These are phyloP conservation scores for Curvularia sp. DNA, from an alignment of 2,329 filamentous ascomycete species.

Conservation along the genomic window DNA sequence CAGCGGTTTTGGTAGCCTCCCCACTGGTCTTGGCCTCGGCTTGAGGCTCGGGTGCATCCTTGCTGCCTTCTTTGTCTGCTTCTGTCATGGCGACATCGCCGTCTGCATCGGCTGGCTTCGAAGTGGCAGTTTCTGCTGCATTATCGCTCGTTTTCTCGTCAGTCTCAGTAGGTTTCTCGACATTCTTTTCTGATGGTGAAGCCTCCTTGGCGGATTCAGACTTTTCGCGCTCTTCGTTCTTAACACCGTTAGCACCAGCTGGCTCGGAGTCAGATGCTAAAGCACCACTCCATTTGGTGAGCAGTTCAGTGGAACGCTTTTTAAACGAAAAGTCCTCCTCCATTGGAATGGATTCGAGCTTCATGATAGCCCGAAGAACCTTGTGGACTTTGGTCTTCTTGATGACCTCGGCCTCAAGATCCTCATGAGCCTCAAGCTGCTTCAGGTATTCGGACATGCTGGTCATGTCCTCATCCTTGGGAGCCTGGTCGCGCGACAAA, in stretches of 20 bases:
- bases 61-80: slow-evolving; percentile 28
- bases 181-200: slow-evolving; percentile 45
- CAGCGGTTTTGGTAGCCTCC: slow-evolving; percentile 17
- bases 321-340: slow-evolving; percentile 93
- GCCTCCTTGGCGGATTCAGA: slow-evolving; percentile 40
- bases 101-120: slow-evolving; percentile 31
- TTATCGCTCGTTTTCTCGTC: slow-evolving; percentile 29
- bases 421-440: slow-evolving; percentile 79
- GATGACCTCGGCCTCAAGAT: slow-evolving; percentile 89
- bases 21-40: slow-evolving; percentile 20
- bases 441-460: slow-evolving; percentile 77
- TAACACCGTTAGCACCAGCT: slow-evolving; percentile 44
- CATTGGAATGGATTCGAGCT: slow-evolving; percentile 76
- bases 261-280: slow-evolving; percentile 55
- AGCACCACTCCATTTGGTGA: slow-evolving; percentile 89
- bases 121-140: slow-evolving; percentile 28
- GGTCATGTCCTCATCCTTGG: slow-evolving; percentile 85
- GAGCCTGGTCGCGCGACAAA: slow-evolving; percentile 79
- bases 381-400: slow-evolving; percentile 97
- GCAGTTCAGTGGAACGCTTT: slow-evolving; percentile 75
- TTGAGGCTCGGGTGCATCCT: slow-evolving; percentile 28
- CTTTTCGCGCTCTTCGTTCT: slow-evolving; percentile 49
- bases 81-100: slow-evolving; percentile 40
- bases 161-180: slow-evolving; percentile 21
- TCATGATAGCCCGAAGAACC: slow-evolving; percentile 92